Evolutionary conservation across 768 basidiomycete genomes (phyloP).

Genomic region (Leccinum variicolor): DNA sequence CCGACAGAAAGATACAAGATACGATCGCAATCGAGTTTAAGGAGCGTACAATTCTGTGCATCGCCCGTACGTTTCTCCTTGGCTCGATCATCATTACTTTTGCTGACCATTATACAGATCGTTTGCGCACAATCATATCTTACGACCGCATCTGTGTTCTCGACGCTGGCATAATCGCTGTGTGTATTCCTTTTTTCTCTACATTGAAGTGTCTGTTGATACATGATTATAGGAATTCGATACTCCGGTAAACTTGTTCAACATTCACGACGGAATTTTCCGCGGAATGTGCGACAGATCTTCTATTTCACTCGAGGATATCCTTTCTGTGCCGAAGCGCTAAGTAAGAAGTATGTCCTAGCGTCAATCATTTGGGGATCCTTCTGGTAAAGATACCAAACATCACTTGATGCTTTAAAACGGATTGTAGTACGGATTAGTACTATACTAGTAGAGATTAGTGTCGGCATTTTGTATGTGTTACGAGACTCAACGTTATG

Average conservation of each 20-base stretch:
- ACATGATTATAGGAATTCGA: constrained; percentile 63
- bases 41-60: constrained; percentile 83
- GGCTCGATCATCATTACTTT: background rate
- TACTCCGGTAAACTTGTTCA: constrained; percentile 65
- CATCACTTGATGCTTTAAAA: too few relatives aligned
- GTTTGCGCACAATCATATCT: constrained; percentile 80
- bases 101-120: constrained; percentile 45
- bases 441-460: too few relatives aligned
- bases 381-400: too few relatives aligned
- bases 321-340: constrained; percentile 37
- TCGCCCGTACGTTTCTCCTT: constrained; percentile 62
- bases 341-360: background rate
- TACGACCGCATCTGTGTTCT: constrained; percentile 91
- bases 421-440: too few relatives aligned
- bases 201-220: background rate
- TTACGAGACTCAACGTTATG: too few relatives aligned
- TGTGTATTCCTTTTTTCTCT: constrained; percentile 31
- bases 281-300: constrained; percentile 83
- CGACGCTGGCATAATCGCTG: constrained; percentile 73
- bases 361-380: background rate
- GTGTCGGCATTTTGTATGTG: too few relatives aligned
- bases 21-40: constrained; percentile 84
- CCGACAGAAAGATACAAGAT: constrained; percentile 87
- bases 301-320: constrained; percentile 69
- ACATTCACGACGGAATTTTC: constrained; percentile 63